Base-by-base conservation (phyloP, 306 rosid species). In the Sicyos edulis region DNA sequence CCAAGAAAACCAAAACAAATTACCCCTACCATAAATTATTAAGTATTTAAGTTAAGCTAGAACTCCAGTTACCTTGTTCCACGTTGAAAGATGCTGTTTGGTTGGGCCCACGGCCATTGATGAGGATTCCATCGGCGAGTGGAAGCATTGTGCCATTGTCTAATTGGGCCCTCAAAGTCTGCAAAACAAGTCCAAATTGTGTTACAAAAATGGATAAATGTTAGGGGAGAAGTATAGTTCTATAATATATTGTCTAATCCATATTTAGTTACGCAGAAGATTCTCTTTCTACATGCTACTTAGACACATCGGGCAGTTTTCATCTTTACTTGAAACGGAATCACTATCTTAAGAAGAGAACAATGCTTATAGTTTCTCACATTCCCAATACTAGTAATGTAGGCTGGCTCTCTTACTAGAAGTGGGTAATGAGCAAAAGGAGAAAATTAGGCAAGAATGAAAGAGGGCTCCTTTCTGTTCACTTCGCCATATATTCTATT, bases 11-110 rank as follows among this genome's bases (percentile, higher is more conserved):
- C 29, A 26, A 26, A 26, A n/a, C n/a, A n/a, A n/a, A n/a, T n/a
- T n/a, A n/a, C n/a, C n/a, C n/a, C n/a, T n/a, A n/a, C n/a, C n/a
- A n/a, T n/a, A n/a, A n/a, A n/a, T n/a, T n/a, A n/a, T n/a, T n/a
- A n/a, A n/a, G n/a, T n/a, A n/a, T n/a, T n/a, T n/a, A n/a, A n/a
- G n/a, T n/a, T n/a, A n/a, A n/a, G n/a, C n/a, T n/a, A n/a, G n/a
- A n/a, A n/a, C n/a, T n/a, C n/a, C n/a, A n/a, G n/a, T n/a, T 79
- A 87, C 98, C 99, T 86, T 93, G 99, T 78, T 93, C 99, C 3
- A 93, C 96, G 11, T 78, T 86, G 26, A 91, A 72, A 74, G 85
- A 75, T 34, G 81, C 75, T 8, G 71, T 65, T 65, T 87, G 89
- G 22, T 85, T 87, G 11, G 99, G 86, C 19, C 96, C 99, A 3